These are phyloP conservation scores for Podaxis pistillaris DNA, from an alignment of 768 basidiomycete species.

Conservation along the genomic window DNA sequence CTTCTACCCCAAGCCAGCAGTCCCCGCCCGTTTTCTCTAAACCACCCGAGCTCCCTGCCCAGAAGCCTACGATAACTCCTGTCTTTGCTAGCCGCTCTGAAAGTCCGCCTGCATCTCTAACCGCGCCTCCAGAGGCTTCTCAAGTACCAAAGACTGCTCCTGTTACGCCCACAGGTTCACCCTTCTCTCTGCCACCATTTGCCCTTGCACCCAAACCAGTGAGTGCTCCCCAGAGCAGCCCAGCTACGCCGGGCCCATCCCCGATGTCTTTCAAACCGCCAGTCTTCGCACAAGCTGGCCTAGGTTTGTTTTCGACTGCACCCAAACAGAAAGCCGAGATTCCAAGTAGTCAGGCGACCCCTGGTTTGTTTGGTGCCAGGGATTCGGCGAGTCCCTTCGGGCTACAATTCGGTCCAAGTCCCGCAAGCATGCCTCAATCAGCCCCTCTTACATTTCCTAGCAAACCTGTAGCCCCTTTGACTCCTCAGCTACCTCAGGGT, in stretches of 20 bases:
- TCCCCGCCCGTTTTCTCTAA: conserved; percentile 12
- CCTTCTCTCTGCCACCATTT: conserved; percentile 13
- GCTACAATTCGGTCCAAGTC: neutral
- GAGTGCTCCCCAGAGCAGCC: neutral
- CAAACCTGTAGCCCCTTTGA: conserved; percentile 10
- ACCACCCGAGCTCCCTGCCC: conserved; percentile 8
- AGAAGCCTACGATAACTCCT: conserved; percentile 8
- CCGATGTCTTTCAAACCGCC: neutral
- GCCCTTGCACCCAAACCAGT: neutral
- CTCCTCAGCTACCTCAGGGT: conserved; percentile 18
- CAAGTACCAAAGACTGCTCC: conserved; percentile 3
- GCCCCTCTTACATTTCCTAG: neutral
- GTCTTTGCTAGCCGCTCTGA: neutral
- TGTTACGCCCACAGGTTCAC: neutral
- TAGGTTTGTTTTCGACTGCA: neutral
- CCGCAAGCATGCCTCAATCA: neutral
- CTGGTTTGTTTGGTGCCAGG: neutral
- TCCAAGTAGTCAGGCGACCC: neutral
- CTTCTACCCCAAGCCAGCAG: conserved; percentile 3
- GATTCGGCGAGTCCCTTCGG: neutral
- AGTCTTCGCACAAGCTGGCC: neutral
- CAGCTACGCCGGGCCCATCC: neutral
- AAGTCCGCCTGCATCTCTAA: neutral
- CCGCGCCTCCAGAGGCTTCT: neutral
- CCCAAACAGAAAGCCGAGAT: neutral